Evolutionary conservation across 1,139 yeast genomes (phyloP), one percentile per base, ranked within the genome.

Genomic region (Candida sojae): DNA sequence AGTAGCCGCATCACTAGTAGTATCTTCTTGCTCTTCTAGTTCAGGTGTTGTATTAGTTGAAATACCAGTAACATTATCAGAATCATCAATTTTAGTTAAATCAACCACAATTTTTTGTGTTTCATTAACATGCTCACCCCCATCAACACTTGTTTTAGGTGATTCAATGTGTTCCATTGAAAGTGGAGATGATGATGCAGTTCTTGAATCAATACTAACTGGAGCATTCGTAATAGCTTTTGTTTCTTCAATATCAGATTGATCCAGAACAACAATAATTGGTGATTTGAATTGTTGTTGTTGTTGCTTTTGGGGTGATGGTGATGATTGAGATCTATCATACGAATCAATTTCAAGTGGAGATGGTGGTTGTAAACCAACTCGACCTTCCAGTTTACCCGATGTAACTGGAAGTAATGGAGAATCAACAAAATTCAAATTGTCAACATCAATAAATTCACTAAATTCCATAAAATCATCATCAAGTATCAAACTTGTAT

Each of bases 391-490:
- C 5, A n/a, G 17, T 9, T 7, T 34, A 35, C 29, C 11, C 12
- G 42, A 39, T 6, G 42, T 29, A 9, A 33, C 38, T 12, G 43
- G 44, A 37, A 29, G 50, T 28, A 25, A 48, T 10, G 66, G 65
- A 7, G 66, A 60, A 42, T 56, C 51, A 4, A 64, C 57, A 47
- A 72, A 69, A 53, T 67, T 69, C 54, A 71, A 61, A 53, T 70
- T 64, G 29, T 73, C 90, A 57, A 84, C 82, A 60, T 85, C 83
- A 44, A 86, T 82, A 59, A 80, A 80, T 52, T 83, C 86, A 39
- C 86, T 80, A 56, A 86, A 82, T 56, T 85, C 91, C 68, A 77
- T 72, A 25, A 78, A 63, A 41, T 77, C 81, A 31, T 58, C 59
- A 44, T 51, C 62, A 41, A 62, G 66, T n/a, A 29, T 32, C 10